phyloP scores from a whole-genome alignment of 495 filamentous ascomycete species.

The Choiromyces venosus region DNA sequence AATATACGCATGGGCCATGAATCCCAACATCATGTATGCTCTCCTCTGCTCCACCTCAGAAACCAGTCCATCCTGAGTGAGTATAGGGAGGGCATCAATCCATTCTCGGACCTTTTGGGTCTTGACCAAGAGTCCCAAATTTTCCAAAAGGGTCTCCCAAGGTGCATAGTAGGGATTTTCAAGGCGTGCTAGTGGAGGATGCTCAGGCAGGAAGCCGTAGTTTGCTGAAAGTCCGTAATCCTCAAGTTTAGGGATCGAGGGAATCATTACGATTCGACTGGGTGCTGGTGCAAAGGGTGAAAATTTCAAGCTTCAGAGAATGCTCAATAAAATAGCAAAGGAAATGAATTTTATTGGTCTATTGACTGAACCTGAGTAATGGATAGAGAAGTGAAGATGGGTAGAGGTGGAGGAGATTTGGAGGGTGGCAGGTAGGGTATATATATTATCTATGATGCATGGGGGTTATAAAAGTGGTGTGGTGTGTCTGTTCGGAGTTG shows the following conservation, averaged over 20 bases:
- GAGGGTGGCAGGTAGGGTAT: not conserved
- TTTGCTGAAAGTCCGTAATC: constrained; percentile 85
- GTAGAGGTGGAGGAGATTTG: not conserved
- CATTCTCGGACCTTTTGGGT: constrained; percentile 71
- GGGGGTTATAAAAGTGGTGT: not conserved
- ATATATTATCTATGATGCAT: not conserved
- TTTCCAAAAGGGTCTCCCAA: constrained; percentile 79
- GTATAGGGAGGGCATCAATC: constrained; percentile 70
- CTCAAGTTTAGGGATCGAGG: constrained; percentile 67
- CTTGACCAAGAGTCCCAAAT: constrained; percentile 80
- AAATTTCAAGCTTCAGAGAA: not conserved
- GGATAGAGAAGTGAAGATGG: not conserved
- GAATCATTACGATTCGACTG: constrained; percentile 59
- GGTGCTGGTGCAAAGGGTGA: not conserved
- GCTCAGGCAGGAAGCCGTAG: constrained; percentile 81
- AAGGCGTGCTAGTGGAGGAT: constrained; percentile 70
- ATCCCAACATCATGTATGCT: constrained; percentile 79
- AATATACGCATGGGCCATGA: constrained; percentile 88
- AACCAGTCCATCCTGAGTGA: constrained; percentile 72
- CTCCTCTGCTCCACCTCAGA: constrained; percentile 84
- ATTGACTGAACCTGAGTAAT: not conserved
- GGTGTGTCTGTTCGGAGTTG: not conserved
- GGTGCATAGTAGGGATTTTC: constrained; percentile 85
- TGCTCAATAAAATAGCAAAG: not conserved
- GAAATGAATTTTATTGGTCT: not conserved